phyloP scores from a whole-genome alignment of 2,329 filamentous ascomycete species.

The Aspergillus sp. region DNA sequence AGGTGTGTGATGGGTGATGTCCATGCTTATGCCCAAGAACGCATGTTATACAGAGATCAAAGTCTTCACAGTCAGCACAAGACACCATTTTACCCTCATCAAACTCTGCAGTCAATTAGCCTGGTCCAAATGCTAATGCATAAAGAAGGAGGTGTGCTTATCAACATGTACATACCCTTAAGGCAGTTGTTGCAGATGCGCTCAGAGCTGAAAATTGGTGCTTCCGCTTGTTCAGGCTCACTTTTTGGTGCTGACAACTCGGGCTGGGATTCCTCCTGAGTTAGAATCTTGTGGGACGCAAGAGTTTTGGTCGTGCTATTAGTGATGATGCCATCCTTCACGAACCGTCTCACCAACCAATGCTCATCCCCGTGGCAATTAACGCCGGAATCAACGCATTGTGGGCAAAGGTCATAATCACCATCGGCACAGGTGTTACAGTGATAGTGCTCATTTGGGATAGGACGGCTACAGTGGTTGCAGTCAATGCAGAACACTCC shows the following conservation, averaged over 20 bases:
- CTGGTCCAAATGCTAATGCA: neutral
- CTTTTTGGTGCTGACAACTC: conserved; percentile 23
- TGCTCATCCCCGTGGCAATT: conserved; percentile 77
- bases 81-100: conserved; percentile 79
- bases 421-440: conserved; percentile 91
- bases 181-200: conserved; percentile 67
- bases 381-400: conserved; percentile 72
- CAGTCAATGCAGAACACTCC: conserved; percentile 81
- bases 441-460: conserved; percentile 85
- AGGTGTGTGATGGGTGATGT: conserved; percentile 85
- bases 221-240: conserved; percentile 23
- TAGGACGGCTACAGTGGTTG: conserved; percentile 79
- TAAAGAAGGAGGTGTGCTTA: neutral
- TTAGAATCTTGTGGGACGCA: conserved; percentile 59
- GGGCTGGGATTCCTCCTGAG: conserved; percentile 22
- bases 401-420: conserved; percentile 88
- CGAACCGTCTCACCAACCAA: conserved; percentile 90
- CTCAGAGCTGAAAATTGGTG: conserved; percentile 19
- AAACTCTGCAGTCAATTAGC: conserved; percentile 54
- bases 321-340: conserved; percentile 74
- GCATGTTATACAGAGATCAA: conserved; percentile 84
- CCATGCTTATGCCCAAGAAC: conserved; percentile 76
- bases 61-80: conserved; percentile 83
- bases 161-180: conserved; percentile 46
- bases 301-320: conserved; percentile 84